Percentiles rank a stretch among this genome's conserved stretches.
These are phyloP conservation scores for Calycina herbarum DNA, from an alignment of 2,329 filamentous ascomycete species.

Conservation along the genomic window DNA sequence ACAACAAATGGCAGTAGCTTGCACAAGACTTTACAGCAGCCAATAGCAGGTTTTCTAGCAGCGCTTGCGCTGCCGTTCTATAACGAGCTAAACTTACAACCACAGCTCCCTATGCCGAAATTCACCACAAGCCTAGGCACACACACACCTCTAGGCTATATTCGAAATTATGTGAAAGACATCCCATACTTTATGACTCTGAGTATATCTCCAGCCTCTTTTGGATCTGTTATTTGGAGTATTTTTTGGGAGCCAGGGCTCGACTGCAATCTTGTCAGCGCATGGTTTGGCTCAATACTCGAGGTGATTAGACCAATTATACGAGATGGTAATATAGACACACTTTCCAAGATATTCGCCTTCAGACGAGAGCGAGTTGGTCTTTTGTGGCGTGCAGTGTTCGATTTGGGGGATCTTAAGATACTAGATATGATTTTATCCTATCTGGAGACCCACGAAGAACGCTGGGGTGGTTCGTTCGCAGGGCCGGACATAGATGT, in stretches of 20 bases:
- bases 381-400: slow-evolving; percentile 14
- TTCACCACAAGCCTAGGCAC: too few relatives aligned
- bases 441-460: slow-evolving; percentile 12
- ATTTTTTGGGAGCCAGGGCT: slow-evolving; percentile 13
- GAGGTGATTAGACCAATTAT: slow-evolving; percentile 16
- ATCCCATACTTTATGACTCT: slow-evolving; percentile 18
- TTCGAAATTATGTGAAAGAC: slow-evolving; percentile 17
- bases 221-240: slow-evolving; percentile 13
- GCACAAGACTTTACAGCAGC: too few relatives aligned
- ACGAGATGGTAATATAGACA: slow-evolving; percentile 11
- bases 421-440: slow-evolving; percentile 14
- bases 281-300: slow-evolving; percentile 16
- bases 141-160: too few relatives aligned
- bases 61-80: too few relatives aligned
- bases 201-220: slow-evolving; percentile 12
- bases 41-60: too few relatives aligned
- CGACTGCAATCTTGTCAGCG: slow-evolving; percentile 16
- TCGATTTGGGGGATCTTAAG: slow-evolving; percentile 8
- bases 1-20: too few relatives aligned
- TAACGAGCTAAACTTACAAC: too few relatives aligned
- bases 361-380: slow-evolving; percentile 8
- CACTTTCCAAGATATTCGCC: slow-evolving; percentile 14
- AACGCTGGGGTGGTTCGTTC: slow-evolving; percentile 10
- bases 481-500: slow-evolving; percentile 16
- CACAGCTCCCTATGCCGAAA: too few relatives aligned